Evolutionary conservation across 2,329 filamentous ascomycete species (phyloP).

Genomic region (Exophiala lecanii-corni): DNA sequence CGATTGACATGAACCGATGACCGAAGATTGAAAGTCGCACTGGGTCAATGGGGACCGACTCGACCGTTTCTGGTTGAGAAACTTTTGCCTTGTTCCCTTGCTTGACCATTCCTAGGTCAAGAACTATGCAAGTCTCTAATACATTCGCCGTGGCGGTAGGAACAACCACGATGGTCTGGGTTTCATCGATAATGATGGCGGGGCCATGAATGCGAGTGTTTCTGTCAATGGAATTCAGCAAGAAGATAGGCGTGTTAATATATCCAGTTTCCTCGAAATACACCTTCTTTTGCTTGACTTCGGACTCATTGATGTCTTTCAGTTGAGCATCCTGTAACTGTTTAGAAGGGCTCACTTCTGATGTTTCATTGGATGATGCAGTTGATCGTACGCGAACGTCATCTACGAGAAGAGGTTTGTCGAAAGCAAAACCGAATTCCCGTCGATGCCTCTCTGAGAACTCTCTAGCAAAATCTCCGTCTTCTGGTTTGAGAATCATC

Average conservation of each 20-base stretch:
- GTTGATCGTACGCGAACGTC: conserved; percentile 79
- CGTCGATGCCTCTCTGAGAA: conserved; percentile 84
- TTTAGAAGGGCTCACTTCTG: conserved; percentile 65
- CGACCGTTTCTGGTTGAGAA: conserved; percentile 32
- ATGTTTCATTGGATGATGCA: conserved; percentile 53
- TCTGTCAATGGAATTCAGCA: conserved; percentile 33
- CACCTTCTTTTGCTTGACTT: conserved; percentile 19
- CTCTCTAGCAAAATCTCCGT: conserved; percentile 74
- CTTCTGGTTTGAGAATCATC: conserved; percentile 55
- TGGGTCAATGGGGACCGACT: conserved; percentile 59
- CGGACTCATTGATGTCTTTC: conserved; percentile 1
- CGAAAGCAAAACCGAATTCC: conserved; percentile 87
- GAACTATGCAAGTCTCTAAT: conserved; percentile 36
- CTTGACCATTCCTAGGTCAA: conserved; percentile 59
- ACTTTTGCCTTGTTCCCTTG: conserved; percentile 44
- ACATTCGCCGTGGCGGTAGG: conserved; percentile 36
- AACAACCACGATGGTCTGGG: conserved; percentile 43
- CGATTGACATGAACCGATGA: conserved; percentile 80
- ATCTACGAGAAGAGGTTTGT: conserved; percentile 81
- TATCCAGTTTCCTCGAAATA: conserved; percentile 34
- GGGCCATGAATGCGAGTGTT: conserved; percentile 31
- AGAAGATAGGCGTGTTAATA: conserved; percentile 35
- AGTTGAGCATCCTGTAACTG: conserved; percentile 8
- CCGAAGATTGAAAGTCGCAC: conserved; percentile 75
- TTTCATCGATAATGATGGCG: conserved; percentile 36